Conservation (phyloP, 2,329 filamentous ascomycete genomes). For the Arthrobotrys iridis region DNA sequence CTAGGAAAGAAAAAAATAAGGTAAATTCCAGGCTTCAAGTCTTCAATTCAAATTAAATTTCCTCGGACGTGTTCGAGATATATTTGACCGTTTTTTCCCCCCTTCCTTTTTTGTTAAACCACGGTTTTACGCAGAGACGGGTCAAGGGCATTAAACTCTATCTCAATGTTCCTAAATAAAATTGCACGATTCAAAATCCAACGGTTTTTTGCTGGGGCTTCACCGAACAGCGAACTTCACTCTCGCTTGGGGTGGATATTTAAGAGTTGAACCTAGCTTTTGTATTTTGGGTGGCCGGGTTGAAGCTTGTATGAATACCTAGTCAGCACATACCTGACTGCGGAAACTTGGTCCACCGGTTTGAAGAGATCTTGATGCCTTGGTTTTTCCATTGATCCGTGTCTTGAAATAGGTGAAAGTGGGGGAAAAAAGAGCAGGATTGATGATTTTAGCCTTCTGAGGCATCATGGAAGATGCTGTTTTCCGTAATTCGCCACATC, state of each 20-base stretch:
- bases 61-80: neutral
- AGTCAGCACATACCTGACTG: too few relatives aligned
- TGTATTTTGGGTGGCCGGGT: conserved; percentile 3
- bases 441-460: conserved; percentile 15
- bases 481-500: neutral
- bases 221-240: neutral
- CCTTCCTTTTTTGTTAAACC: neutral
- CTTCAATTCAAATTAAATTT: too few relatives aligned
- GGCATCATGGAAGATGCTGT: conserved; percentile 3
- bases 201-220: neutral
- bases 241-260: conserved; percentile 23
- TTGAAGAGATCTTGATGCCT: neutral
- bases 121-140: neutral
- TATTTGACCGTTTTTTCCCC: conserved; percentile 7
- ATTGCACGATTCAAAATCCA: neutral
- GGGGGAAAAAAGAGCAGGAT: neutral
- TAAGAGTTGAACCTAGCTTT: conserved; percentile 27
- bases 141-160: neutral
- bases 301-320: conserved; percentile 24
- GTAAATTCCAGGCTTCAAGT: conserved; percentile 7
- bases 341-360: conserved; percentile 5
- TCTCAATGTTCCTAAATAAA: neutral
- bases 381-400: neutral
- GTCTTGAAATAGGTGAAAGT: conserved; percentile 2
- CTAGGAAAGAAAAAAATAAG: neutral